A percentile compares a stretch with the other conserved stretches of the same genome.
phyloP scores from a whole-genome alignment of 129 eudicot species.

The Flaveria ramosissima region DNA sequence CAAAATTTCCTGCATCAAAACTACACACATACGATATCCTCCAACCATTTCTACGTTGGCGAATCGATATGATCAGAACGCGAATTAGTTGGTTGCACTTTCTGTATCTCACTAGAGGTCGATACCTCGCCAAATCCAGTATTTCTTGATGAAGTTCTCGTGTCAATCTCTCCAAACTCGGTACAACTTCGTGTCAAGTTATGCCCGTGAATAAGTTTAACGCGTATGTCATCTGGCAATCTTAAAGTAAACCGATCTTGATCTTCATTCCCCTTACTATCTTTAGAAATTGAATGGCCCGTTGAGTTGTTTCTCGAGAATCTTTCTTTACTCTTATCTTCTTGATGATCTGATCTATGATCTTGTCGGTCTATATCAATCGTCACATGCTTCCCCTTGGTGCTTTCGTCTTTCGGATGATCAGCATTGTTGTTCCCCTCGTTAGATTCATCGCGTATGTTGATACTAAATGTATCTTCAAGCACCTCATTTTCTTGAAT shows the following conservation, averaged over 20 bases:
- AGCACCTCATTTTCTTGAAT: constrained; percentile 40
- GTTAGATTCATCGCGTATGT: constrained; percentile 41
- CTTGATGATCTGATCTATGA: constrained; percentile 10
- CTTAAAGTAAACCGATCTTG: constrained; percentile 62
- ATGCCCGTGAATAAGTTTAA: constrained; percentile 54
- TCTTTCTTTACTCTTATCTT: constrained; percentile 25
- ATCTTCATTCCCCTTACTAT: constrained; percentile 28
- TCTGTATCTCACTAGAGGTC: constrained; percentile 30
- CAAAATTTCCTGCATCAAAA: constrained; percentile 27
- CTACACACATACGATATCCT: constrained; percentile 10
- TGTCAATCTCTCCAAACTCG: constrained; percentile 56
- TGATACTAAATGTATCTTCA: constrained; percentile 44
- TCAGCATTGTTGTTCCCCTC: constrained; percentile 19
- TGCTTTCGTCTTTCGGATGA: constrained; percentile 12
- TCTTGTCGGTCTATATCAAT: constrained; percentile 21
- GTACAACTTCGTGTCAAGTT: constrained; percentile 61
- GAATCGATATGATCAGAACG: neutral
- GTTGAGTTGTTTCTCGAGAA: constrained; percentile 77
- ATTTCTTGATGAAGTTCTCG: constrained; percentile 30
- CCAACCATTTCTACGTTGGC: constrained; percentile 2
- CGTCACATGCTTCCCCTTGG: constrained; percentile 28
- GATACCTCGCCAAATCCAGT: constrained; percentile 59
- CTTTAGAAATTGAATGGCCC: constrained; percentile 69
- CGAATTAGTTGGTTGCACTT: constrained; percentile 5
- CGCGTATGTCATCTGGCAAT: constrained; percentile 66